These are phyloP conservation scores for Colletotrichum echinochloae DNA, from an alignment of 2,329 filamentous ascomycete genomes.

Conservation along the genomic window DNA sequence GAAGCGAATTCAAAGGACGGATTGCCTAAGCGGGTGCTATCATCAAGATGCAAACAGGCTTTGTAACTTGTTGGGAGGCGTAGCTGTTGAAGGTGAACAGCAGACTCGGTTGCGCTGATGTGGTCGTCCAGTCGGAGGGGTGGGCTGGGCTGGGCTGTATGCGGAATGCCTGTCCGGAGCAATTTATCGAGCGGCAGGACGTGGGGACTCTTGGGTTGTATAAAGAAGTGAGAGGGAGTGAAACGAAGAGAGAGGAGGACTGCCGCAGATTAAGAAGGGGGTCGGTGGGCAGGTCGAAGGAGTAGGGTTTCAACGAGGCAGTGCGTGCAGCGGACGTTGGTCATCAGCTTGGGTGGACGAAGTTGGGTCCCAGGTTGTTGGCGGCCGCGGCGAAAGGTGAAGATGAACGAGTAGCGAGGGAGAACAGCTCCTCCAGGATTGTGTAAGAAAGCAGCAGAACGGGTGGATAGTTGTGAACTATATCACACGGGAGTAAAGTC, in stretches of 20 bases:
- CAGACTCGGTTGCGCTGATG: neutral
- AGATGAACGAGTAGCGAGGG: slow-evolving; percentile 13
- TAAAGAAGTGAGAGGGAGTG: neutral
- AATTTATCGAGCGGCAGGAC: neutral
- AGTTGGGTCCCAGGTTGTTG: slow-evolving; percentile 25
- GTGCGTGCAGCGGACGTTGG: slow-evolving; percentile 10
- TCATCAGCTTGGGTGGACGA: slow-evolving; percentile 33
- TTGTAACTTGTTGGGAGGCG: neutral
- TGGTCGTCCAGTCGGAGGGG: neutral
- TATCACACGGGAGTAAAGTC: slow-evolving; percentile 36
- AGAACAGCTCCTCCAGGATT: slow-evolving; percentile 25
- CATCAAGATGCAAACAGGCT: slow-evolving; percentile 22
- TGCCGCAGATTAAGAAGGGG: slow-evolving; percentile 18
- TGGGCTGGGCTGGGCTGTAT: neutral
- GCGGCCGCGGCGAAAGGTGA: slow-evolving; percentile 2
- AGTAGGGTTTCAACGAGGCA: slow-evolving; percentile 22
- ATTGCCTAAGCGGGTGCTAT: slow-evolving; percentile 3
- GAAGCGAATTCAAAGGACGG: neutral
- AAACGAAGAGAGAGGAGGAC: slow-evolving; percentile 3
- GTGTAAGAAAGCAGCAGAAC: slow-evolving; percentile 7
- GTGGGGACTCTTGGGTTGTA: too few relatives aligned
- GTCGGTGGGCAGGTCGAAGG: slow-evolving; percentile 3
- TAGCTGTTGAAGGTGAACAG: neutral
- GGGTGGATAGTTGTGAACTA: slow-evolving; percentile 40
- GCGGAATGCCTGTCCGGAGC: neutral